These are phyloP conservation scores for Barbarea vulgaris DNA, from an alignment of 345 rosid genomes.

Conservation along the genomic window DNA sequence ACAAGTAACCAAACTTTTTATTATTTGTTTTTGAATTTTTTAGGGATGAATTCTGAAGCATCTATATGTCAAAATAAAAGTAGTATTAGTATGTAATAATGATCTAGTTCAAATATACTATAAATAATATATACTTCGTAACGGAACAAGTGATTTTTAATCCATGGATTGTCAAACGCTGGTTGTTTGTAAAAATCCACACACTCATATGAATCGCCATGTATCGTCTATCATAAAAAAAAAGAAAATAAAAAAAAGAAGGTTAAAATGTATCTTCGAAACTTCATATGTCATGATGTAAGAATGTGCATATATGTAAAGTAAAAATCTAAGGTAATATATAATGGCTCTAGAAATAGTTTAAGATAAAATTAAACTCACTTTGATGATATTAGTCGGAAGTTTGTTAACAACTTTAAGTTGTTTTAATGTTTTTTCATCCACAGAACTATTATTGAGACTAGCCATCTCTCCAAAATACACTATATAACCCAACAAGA, in stretches of 20 bases:
- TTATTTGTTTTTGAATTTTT: neutral
- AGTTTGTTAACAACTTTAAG: neutral
- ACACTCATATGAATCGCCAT: too few relatives aligned
- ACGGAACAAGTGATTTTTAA: neutral
- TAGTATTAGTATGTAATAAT: neutral
- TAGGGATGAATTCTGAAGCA: neutral
- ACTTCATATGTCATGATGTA: neutral
- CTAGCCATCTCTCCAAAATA: neutral
- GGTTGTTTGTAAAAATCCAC: conserved; percentile 4
- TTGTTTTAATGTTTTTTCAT: neutral
- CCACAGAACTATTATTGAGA: neutral
- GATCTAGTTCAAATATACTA: neutral
- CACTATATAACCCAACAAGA: neutral
- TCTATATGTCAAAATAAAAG: neutral
- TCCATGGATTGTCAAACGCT: neutral
- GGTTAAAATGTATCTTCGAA: neutral
- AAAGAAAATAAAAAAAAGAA: too few relatives aligned
- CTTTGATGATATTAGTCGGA: neutral
- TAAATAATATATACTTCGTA: neutral
- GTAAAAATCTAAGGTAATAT: neutral
- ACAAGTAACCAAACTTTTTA: neutral
- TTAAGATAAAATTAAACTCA: neutral
- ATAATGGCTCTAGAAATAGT: too few relatives aligned
- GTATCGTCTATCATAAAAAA: too few relatives aligned
- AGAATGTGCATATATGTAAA: neutral